Percentiles rank a stretch among this genome's conserved stretches.
These are phyloP conservation scores for Aureobasidium melanogenum DNA, from an alignment of 2,329 filamentous ascomycete species.

Conservation along the genomic window DNA sequence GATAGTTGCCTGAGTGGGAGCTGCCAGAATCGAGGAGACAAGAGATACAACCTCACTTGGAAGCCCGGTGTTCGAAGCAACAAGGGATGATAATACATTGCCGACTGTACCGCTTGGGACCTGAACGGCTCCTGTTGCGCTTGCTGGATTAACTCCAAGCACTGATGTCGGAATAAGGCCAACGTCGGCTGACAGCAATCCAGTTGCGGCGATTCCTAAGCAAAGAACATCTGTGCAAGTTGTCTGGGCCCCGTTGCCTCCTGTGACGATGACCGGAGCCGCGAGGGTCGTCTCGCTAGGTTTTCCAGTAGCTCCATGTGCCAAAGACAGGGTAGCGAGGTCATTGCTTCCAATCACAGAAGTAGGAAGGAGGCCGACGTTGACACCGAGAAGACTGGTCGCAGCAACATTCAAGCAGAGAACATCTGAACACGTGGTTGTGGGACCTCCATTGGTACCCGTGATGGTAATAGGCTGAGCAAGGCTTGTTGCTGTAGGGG, in stretches of 20 bases:
- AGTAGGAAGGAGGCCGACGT: neutral
- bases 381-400: neutral
- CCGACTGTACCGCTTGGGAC: neutral
- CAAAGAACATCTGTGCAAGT: slow-evolving; percentile 5
- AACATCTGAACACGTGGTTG: neutral
- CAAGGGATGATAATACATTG: neutral
- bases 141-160: neutral
- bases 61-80: neutral
- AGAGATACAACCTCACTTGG: neutral
- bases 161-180: neutral
- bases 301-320: neutral
- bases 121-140: neutral
- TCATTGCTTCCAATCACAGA: neutral
- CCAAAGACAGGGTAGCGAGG: neutral
- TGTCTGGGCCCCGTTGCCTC: neutral
- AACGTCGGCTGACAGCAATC: neutral
- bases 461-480: neutral
- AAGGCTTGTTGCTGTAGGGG: neutral
- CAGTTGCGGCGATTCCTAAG: neutral
- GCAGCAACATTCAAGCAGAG: neutral
- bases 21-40: neutral
- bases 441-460: neutral
- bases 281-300: neutral
- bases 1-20: neutral
- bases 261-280: neutral